Evolutionary conservation across 225 moss, liverwort and hornwort genomes (phyloP), one percentile per base, ranked within the genome.

Genomic region (Pseudoscleropodium purum): DNA sequence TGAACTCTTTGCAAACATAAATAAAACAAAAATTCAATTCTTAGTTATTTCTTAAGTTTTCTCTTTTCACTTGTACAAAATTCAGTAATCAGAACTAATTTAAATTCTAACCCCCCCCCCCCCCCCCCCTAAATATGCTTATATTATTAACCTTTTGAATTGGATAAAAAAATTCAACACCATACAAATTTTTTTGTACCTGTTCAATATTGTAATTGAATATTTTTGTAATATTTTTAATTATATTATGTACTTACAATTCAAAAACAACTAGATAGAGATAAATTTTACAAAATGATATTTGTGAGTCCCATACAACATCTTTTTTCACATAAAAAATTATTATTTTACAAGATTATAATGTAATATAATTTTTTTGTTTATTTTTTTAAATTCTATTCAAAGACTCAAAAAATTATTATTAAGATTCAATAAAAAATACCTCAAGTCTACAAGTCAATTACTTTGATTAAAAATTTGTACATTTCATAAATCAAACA

Each of bases 201-300:
- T 79, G 3, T 67, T 87, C 5, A 41, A 13, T 9, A 29, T 79
- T 67, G 2, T 43, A 41, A 47, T 36, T 41, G 27, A 2, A 0
- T 1, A n/a, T 6, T 20, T 33, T 74, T 30, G 51, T 7, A 0
- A 49, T 76, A 20, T 34, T 76, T 7, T 25, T 21, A 49, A 51
- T 34, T 51, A 5, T 13, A 34, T 33, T 10, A 33, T 13, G 0
- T 33, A 51, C 4, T 12, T 51, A 2, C 7, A 31, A 75, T 49
- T 20, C 3, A 19, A 12, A 75, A 74, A n/a, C n/a, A 17, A 0
- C 3, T 2, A 21, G 0, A 13, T 13, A 34, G 2, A 6, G 2
- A 49, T 18, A 51, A 76, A 33, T 34, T 8, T 51, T 76, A 34
- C 8, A 21, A 34, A 51, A 51, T 21, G 7, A 76, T 7, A 33